These are phyloP conservation scores for Stromatinia cepivora DNA, from an alignment of 2,329 filamentous ascomycete genomes.

Conservation along the genomic window DNA sequence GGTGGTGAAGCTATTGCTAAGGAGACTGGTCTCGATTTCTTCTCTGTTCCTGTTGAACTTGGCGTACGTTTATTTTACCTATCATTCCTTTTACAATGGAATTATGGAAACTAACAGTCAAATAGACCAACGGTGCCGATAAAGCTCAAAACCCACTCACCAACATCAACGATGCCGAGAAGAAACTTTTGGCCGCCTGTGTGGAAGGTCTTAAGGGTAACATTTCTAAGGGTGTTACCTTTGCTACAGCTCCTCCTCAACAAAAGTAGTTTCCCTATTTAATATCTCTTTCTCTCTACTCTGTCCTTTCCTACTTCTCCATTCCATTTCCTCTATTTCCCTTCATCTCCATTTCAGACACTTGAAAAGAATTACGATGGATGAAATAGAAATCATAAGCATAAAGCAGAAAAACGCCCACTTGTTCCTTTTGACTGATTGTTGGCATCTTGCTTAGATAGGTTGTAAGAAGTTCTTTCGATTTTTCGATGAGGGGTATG, in stretches of 20 bases:
- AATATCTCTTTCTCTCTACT: neutral
- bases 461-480: slow-evolving; percentile 22
- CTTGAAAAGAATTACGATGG: slow-evolving; percentile 2
- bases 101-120: slow-evolving; percentile 80
- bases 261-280: slow-evolving; percentile 26
- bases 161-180: slow-evolving; percentile 35
- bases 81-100: slow-evolving; percentile 60
- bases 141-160: slow-evolving; percentile 23
- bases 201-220: slow-evolving; percentile 55
- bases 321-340: neutral
- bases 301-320: neutral
- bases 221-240: slow-evolving; percentile 82
- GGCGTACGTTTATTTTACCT: slow-evolving; percentile 71
- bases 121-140: slow-evolving; percentile 59
- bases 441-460: slow-evolving; percentile 24
- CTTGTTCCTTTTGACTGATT: slow-evolving; percentile 20
- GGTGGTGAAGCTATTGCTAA: slow-evolving; percentile 85
- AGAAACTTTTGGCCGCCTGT: slow-evolving; percentile 20
- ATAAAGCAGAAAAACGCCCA: neutral
- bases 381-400: neutral
- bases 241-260: slow-evolving; percentile 42
- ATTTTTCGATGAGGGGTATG: neutral
- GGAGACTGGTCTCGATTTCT: slow-evolving; percentile 84
- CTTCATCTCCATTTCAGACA: neutral
- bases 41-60: slow-evolving; percentile 93